These are phyloP conservation scores for Cyclanthera cordifolia DNA, from an alignment of 306 rosid genomes.

Conservation along the genomic window DNA sequence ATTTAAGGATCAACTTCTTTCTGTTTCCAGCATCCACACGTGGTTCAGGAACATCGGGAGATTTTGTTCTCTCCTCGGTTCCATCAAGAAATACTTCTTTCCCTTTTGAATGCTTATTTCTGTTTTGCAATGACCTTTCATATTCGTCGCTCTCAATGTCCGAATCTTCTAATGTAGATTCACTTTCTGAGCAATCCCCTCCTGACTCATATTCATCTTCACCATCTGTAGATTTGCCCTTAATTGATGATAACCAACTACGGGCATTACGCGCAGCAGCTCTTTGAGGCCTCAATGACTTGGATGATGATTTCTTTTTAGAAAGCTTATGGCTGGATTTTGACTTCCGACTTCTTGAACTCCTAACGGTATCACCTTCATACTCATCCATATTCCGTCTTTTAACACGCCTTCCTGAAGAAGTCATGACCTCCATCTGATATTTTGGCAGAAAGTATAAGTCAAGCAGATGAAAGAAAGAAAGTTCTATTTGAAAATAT, in stretches of 20 bases:
- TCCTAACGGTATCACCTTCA: conserved; percentile 40
- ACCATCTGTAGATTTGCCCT: conserved; percentile 60
- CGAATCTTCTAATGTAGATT: conserved; percentile 52
- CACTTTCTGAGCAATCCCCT: conserved; percentile 69
- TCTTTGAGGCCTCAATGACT: conserved; percentile 84
- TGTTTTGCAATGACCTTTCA: conserved; percentile 35
- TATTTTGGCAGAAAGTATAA: conserved; percentile 17
- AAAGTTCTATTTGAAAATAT: neutral
- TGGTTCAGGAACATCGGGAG: conserved; percentile 35
- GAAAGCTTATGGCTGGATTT: conserved; percentile 45
- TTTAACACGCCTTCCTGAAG: conserved; percentile 96
- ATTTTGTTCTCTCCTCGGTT: conserved; percentile 30
- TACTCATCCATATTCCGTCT: conserved; percentile 77
- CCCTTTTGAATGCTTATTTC: conserved; percentile 44
- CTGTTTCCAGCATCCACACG: conserved; percentile 35
- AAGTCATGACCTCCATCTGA: conserved; percentile 73
- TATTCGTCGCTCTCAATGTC: conserved; percentile 73
- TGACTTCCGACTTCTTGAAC: conserved; percentile 43
- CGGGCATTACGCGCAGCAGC: conserved; percentile 95
- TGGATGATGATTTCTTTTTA: conserved; percentile 52
- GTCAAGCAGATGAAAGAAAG: conserved; percentile 16
- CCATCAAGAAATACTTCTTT: conserved; percentile 47
- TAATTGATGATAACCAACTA: conserved; percentile 64
- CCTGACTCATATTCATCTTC: conserved; percentile 67
- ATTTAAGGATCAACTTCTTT: conserved; percentile 58